Conservation (phyloP, 108 stramenopile genomes). For the Skeletonema costatum region DNA sequence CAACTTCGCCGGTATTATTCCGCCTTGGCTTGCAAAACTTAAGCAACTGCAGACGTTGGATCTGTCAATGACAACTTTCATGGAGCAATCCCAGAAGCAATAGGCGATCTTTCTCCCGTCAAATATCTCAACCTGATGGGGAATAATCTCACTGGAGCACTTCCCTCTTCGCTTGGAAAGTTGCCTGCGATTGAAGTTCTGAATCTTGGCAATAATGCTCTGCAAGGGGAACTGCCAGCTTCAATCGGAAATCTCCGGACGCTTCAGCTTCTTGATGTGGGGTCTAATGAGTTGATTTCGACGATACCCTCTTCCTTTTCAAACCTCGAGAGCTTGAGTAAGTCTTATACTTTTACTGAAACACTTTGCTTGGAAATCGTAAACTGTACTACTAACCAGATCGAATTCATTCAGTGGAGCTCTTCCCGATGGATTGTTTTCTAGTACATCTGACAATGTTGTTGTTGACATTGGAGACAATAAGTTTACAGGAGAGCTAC, state of each 20-base stretch:
- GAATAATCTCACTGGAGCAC: neutral
- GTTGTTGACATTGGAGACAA: neutral
- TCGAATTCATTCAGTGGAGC: neutral
- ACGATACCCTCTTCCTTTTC: neutral
- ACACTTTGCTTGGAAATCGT: too few relatives aligned
- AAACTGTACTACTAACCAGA: neutral
- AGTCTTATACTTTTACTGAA: neutral
- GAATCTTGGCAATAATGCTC: neutral
- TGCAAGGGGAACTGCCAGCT: slow-evolving; percentile 4
- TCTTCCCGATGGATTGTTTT: neutral
- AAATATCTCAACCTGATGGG: slow-evolving; percentile 9
- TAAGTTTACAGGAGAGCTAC: neutral
- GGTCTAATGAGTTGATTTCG: slow-evolving; percentile 11
- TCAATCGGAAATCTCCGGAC: neutral
- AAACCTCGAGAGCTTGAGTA: neutral
- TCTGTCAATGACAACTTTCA: neutral
- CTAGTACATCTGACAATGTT: neutral
- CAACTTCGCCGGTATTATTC: neutral
- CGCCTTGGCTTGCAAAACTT: neutral
- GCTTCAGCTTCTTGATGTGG: slow-evolving; percentile 1
- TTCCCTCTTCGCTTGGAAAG: slow-evolving; percentile 9
- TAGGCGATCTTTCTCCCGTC: neutral
- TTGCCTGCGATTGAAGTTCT: neutral
- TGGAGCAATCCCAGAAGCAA: neutral
- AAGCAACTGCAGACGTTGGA: neutral